Base-by-base conservation (phyloP, 1,284 basidiomycete genomes). In the Ustilago lituana region DNA sequence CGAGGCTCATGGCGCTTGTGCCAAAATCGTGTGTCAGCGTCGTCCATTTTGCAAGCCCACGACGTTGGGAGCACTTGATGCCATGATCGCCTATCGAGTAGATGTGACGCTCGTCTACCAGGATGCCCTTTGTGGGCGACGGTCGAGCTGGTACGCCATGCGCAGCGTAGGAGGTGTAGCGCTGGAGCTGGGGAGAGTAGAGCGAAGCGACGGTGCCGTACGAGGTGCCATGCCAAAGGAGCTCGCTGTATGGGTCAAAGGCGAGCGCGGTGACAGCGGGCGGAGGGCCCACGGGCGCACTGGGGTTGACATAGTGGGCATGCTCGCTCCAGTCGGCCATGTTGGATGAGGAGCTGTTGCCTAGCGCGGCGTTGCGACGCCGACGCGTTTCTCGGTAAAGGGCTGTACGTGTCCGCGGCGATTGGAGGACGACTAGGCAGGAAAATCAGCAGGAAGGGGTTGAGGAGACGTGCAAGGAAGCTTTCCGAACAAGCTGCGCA, bases 171-270 rank as follows among this genome's bases (percentile, higher is more conserved):
- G 81, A 74, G 1, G 84, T 76, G 23, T 85, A 91, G 39, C 88
- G 87, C 48, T 87, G 81, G 12, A 89, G 89, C 43, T 85, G 85
- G 10, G 87, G 85, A 14, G 89, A 88, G 81, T 91, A 89, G 78
- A 90, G 89, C 0, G 91, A 90, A 31, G 86, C 84, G 55, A 96
- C 86, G 64, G 86, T 85, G 7, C 95, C 94, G 33, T 87, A 84
- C 50, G 89, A 87, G 17, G 88, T 87, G 39, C 93, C 94, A 43
- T 90, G 86, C 93, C 94, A 96, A 32, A 98, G 85, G 12, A 91
- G 88, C 82, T 97, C 94, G 1, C 91, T 90, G 37, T 91, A 89
- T 6, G 92, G 90, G 83, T 98, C 94, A 80, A 98, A 93, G 4
- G 89, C 87, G 59, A 97, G 63, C 11, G 77, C 57, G 5, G 71